phyloP scores from a whole-genome alignment of 148 eudicot species.

The Heliosperma pusillum region DNA sequence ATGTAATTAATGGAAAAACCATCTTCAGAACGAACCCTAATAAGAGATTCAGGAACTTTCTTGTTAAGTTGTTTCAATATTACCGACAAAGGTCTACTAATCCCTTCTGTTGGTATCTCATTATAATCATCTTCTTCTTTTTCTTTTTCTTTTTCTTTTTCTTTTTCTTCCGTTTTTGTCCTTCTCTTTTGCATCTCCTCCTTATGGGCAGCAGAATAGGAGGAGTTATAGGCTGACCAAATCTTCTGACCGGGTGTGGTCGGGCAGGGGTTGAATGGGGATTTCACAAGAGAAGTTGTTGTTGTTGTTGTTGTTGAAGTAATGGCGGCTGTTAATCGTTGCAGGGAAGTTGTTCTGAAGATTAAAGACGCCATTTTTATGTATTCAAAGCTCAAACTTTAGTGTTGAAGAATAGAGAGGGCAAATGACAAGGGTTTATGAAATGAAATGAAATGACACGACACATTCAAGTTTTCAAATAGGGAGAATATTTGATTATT shows the following conservation, averaged over 20 bases:
- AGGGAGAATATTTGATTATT: too few relatives aligned
- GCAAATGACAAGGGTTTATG: not conserved
- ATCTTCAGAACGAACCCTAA: constrained; percentile 46
- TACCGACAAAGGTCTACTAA: constrained; percentile 64
- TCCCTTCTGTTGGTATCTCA: constrained; percentile 54
- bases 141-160: constrained; percentile 18
- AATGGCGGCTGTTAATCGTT: not conserved
- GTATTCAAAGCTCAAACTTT: not conserved
- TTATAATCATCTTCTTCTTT: constrained; percentile 14
- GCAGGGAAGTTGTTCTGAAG: not conserved
- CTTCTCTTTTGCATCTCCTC: constrained; percentile 18
- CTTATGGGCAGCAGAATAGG: constrained; percentile 9
- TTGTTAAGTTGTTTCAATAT: constrained; percentile 73
- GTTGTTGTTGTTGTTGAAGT: constrained; percentile 6
- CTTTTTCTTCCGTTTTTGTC: constrained; percentile 14
- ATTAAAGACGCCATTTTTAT: constrained; percentile 24
- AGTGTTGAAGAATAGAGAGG: not conserved
- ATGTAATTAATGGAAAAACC: constrained; percentile 67
- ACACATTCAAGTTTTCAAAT: too few relatives aligned
- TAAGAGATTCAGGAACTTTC: constrained; percentile 65
- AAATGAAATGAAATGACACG: too few relatives aligned
- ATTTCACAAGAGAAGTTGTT: constrained; percentile 6
- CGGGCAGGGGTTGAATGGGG: not conserved
- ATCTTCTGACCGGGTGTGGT: constrained; percentile 8
- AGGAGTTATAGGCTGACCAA: not conserved